phyloP scores from a whole-genome alignment of 305 asterid species.

The Fraxinus albicans region DNA sequence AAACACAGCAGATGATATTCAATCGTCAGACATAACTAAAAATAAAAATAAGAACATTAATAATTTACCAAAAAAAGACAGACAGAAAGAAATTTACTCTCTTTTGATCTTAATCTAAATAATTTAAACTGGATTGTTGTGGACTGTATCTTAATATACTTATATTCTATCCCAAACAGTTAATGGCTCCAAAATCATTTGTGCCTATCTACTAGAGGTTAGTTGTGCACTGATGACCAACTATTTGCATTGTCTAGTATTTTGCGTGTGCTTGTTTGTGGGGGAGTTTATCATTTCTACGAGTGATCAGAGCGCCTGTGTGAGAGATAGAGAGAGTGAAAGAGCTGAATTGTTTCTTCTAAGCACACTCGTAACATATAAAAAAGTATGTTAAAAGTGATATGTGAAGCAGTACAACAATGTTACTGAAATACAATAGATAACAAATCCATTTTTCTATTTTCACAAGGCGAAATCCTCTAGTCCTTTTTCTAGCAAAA shows the following conservation, averaged over 20 bases:
- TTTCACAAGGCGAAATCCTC: background rate
- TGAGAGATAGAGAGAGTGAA: background rate
- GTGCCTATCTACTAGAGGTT: background rate
- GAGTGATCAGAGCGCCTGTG: background rate
- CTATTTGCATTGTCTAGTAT: background rate
- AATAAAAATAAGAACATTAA: background rate
- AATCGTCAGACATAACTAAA: constrained; percentile 22
- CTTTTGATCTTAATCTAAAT: background rate
- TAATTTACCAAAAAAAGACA: constrained; percentile 10
- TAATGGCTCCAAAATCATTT: background rate
- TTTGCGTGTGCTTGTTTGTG: background rate
- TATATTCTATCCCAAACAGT: background rate
- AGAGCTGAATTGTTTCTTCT: background rate
- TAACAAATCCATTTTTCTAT: constrained; percentile 1
- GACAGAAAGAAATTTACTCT: background rate
- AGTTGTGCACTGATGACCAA: background rate
- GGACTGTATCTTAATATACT: background rate
- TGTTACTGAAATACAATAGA: background rate
- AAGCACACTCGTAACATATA: constrained; percentile 1
- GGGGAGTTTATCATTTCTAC: background rate
- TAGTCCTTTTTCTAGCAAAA: constrained; percentile 7
- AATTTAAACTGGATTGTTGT: background rate
- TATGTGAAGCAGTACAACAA: constrained; percentile 11
- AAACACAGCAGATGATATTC: constrained; percentile 34
- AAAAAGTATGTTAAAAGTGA: background rate